Conservation (phyloP, 192 early-diverging fungal species). For the Backusella circina region DNA sequence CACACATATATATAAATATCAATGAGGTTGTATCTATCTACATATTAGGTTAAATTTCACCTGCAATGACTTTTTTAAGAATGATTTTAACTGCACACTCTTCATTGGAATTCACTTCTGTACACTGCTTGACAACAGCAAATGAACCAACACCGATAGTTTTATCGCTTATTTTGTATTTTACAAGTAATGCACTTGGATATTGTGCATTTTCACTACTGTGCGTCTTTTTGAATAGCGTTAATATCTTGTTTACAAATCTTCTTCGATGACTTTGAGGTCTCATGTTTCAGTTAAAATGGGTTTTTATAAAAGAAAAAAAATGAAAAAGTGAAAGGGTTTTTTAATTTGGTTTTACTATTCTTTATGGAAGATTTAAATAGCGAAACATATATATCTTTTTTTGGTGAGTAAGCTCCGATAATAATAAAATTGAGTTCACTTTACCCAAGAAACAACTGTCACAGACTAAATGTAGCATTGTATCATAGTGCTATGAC, state of each 20-base stretch:
- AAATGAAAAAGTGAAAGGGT: neutral
- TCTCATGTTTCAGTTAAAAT: neutral
- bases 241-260: conserved; percentile 10
- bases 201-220: conserved; percentile 16
- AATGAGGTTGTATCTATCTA: neutral
- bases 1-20: neutral
- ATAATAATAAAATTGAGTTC: too few relatives aligned
- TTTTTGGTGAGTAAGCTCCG: too few relatives aligned
- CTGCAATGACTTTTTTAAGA: conserved; percentile 51
- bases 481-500: too few relatives aligned
- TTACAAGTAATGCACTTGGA: neutral
- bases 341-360: neutral
- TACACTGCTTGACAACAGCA: conserved; percentile 62
- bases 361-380: too few relatives aligned
- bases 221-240: conserved; percentile 34
- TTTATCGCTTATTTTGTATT: conserved; percentile 38
- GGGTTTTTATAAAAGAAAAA: neutral
- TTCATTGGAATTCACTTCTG: conserved; percentile 41
- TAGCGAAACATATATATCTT: too few relatives aligned
- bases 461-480: too few relatives aligned
- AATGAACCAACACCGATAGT: conserved; percentile 43
- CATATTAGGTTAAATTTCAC: too few relatives aligned
- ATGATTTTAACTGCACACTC: conserved; percentile 73
- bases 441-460: too few relatives aligned
- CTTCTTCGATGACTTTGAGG: neutral